Evolutionary conservation across 2,329 filamentous ascomycete species (phyloP), one percentile per base, ranked within the genome.

Genomic region (Penicillium nordicum): DNA sequence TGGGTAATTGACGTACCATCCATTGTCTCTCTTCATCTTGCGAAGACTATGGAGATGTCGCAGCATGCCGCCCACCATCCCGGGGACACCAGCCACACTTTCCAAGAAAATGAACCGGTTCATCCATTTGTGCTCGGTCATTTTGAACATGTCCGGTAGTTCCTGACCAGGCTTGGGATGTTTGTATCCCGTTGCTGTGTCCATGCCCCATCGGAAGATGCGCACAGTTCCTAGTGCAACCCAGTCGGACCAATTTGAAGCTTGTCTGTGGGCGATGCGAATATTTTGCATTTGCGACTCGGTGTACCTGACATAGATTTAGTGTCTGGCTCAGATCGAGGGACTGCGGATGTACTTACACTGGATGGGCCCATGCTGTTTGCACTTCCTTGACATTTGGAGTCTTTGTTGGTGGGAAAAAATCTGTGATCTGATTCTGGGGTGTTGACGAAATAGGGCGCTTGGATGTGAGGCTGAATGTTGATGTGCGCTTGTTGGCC

Each of bases 21-120:
- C 94, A 66, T 97, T 96, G 72, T 97, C 93, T 54, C 93, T 82
- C 80, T 91, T 92, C 81, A 97, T 88, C 29, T 88, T 83, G 43
- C 93, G 82, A 68, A 97, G 82, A 63, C 88, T 92, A 70, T 88
- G 86, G 37, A 97, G 81, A 75, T 99, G 94, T 34, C 94, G 82
- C 16, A 97, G 80, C 89, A 96, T 97, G 23, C 92, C 94, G 0
- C 88, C 94, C 0, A 97, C 93, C 91, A 97, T 97, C 8, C 94
- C 94, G 0, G 94, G 94, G 0, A 97, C 94, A 34, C 92, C 94
- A 12, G 94, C 94, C 38, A 99, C 90, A 47, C 88, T 92, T 74
- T 99, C 94, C 34, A 99, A 82, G 74, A 99, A 99, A 64, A 99
- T 84, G 69, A 96, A 93, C 7, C 93, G 84, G 47, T 89, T 84